Evolutionary conservation across 495 filamentous ascomycete genomes (phyloP).

Genomic region (Tuber melanosporum): DNA sequence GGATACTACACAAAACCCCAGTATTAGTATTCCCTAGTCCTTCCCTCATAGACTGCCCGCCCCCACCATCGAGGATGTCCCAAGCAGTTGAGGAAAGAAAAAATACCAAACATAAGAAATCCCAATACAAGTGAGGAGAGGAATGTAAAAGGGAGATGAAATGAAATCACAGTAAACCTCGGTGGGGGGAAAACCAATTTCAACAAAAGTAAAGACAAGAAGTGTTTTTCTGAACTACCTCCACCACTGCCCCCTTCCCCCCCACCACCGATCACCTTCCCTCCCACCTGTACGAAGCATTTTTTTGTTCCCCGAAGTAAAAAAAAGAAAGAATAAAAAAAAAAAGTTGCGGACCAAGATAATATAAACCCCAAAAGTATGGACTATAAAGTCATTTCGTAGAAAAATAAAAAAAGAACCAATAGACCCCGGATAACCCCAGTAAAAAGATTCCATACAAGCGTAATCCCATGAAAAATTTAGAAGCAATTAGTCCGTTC

Average conservation of each 20-base stretch:
- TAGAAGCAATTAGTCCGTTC: constrained; percentile 3
- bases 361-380: neutral
- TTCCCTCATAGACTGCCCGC: neutral
- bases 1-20: constrained; percentile 36
- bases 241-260: constrained; percentile 35
- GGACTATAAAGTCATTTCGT: constrained; percentile 31
- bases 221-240: constrained; percentile 39
- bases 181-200: neutral
- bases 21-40: neutral
- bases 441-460: constrained; percentile 38
- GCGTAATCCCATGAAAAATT: constrained; percentile 19
- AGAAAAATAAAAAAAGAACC: constrained; percentile 28
- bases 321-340: constrained; percentile 17
- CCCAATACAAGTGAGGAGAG: constrained; percentile 17
- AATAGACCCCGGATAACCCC: constrained; percentile 39
- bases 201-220: constrained; percentile 38
- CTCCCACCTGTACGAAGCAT: neutral
- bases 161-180: constrained; percentile 4
- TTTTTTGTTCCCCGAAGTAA: neutral
- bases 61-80: neutral
- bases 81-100: neutral
- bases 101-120: neutral
- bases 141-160: constrained; percentile 29
- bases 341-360: constrained; percentile 25
- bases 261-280: constrained; percentile 29